Conservation (phyloP, 345 rosid genomes). For the Adansonia digitata region DNA sequence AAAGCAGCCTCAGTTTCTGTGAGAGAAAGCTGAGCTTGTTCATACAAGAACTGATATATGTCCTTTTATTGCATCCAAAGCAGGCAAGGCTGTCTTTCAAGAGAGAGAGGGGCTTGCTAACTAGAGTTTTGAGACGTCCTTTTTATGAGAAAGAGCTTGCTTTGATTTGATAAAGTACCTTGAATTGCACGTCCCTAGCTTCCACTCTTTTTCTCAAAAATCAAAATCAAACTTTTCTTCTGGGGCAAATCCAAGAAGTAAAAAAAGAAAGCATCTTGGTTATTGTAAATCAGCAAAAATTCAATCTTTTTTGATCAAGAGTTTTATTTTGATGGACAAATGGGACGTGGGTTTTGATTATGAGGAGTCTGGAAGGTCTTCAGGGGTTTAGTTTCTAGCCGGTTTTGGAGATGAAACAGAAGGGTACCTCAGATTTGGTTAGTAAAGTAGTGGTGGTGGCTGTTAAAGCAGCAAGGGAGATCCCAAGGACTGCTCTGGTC, state of each 20-base stretch:
- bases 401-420: slow-evolving; percentile 39
- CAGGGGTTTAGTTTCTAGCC: slow-evolving; percentile 3
- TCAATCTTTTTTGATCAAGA: slow-evolving; percentile 10
- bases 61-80: slow-evolving; percentile 19
- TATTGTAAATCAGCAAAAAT: slow-evolving; percentile 9
- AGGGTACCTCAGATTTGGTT: slow-evolving; percentile 40
- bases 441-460: slow-evolving; percentile 82
- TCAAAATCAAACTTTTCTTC: slow-evolving; percentile 12
- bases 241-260: slow-evolving; percentile 4
- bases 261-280: slow-evolving; percentile 34
- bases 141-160: neutral
- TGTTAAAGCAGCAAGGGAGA: slow-evolving; percentile 81
- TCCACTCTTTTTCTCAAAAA: neutral
- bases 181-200: neutral
- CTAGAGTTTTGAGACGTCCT: slow-evolving; percentile 24
- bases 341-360: slow-evolving; percentile 32
- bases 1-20: slow-evolving; percentile 17
- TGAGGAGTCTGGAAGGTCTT: slow-evolving; percentile 24
- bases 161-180: slow-evolving; percentile 1
- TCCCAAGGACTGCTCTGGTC: slow-evolving; percentile 66
- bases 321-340: slow-evolving; percentile 8
- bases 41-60: slow-evolving; percentile 12
- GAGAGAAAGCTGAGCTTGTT: slow-evolving; percentile 21
- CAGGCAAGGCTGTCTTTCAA: slow-evolving; percentile 14
- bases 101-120: slow-evolving; percentile 17